Evolutionary conservation across 106 monocot genomes (phyloP).

Genomic region (Ottelia alismoides): DNA sequence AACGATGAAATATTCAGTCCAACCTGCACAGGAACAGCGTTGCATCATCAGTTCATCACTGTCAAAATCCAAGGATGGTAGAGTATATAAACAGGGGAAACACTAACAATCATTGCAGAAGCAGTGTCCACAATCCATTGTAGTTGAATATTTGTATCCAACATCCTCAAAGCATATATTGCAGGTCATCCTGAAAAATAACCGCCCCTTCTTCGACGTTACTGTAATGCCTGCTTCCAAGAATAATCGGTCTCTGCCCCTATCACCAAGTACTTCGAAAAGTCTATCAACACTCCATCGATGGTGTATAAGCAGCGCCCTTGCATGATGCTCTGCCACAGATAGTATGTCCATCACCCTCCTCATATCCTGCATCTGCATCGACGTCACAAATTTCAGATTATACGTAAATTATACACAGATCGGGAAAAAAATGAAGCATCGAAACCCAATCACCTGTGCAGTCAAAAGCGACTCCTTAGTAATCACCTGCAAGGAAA

Average conservation of each 20-base stretch:
- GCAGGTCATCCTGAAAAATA: constrained; percentile 22
- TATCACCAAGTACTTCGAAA: constrained; percentile 61
- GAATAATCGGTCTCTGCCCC: constrained; percentile 58
- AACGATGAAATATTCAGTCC: constrained; percentile 83
- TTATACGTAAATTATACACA: too few species aligned
- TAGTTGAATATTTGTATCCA: constrained; percentile 10
- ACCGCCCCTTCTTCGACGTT: constrained; percentile 6
- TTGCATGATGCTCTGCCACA: constrained; percentile 72
- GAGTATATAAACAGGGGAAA: not conserved
- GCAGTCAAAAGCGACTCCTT: constrained; percentile 72
- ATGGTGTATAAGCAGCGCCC: constrained; percentile 79
- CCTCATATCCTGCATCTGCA: constrained; percentile 68
- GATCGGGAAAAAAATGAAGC: too few species aligned
- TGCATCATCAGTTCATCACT: too few species aligned
- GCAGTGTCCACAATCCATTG: constrained; percentile 73
- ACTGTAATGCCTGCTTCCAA: constrained; percentile 62
- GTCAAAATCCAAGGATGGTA: not conserved
- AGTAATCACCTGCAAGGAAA: constrained; percentile 57
- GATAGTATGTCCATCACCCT: constrained; percentile 79
- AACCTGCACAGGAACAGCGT: constrained; percentile 35
- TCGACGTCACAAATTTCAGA: not conserved
- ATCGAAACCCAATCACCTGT: too few species aligned
- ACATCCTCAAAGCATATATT: constrained; percentile 70
- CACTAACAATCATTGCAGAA: constrained; percentile 76
- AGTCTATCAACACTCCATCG: constrained; percentile 85